A percentile compares a stretch with the other conserved stretches of the same genome.
These are phyloP conservation scores for Trichoderma asperellum DNA, from an alignment of 2,329 filamentous ascomycete genomes.

Conservation along the genomic window DNA sequence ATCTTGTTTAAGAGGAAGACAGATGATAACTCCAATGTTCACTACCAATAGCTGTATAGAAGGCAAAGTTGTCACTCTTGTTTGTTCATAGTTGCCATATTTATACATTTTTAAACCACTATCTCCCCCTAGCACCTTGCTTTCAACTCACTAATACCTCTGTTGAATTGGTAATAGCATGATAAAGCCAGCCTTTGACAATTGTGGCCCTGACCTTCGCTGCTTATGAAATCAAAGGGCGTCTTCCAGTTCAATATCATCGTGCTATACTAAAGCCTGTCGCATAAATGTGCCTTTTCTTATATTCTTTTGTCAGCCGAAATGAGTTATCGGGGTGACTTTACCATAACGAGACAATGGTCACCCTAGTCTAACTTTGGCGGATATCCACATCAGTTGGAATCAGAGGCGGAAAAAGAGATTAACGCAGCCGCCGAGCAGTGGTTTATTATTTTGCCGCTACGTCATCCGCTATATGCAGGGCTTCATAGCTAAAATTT, in stretches of 20 bases:
- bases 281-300: neutral
- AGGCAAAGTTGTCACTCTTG: neutral
- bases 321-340: neutral
- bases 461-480: neutral
- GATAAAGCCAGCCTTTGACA: neutral
- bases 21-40: neutral
- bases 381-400: neutral
- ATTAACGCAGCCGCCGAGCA: neutral
- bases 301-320: neutral
- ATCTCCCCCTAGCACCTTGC: neutral
- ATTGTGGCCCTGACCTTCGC: neutral
- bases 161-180: neutral
- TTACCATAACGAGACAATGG: constrained; percentile 6
- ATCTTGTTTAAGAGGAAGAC: neutral
- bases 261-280: neutral
- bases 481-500: neutral
- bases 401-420: constrained; percentile 5
- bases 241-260: neutral
- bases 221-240: neutral
- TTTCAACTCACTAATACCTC: neutral
- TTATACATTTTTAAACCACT: neutral
- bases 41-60: too few species aligned
- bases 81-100: neutral
- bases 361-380: neutral
- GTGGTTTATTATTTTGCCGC: constrained; percentile 2